Evolutionary conservation across 331 rosid genomes (phyloP).

Genomic region (Quercus lobata): DNA sequence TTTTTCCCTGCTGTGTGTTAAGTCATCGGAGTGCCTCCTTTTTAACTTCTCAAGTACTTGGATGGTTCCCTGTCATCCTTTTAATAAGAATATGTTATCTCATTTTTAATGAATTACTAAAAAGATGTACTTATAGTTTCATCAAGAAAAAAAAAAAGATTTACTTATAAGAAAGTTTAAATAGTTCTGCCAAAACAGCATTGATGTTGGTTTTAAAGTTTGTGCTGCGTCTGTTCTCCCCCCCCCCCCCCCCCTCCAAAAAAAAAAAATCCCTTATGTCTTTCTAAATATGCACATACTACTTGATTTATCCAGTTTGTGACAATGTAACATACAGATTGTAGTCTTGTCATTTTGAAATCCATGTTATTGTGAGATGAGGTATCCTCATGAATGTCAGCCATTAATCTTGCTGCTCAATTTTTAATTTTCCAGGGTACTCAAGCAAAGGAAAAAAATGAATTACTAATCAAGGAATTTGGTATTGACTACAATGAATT

Average conservation of each 20-base stretch:
- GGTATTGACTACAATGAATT: slow-evolving; percentile 47
- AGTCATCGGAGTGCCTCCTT: not conserved
- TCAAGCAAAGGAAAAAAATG: slow-evolving; percentile 43
- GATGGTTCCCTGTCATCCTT: not conserved
- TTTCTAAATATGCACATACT: not conserved
- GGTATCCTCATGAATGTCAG: not conserved
- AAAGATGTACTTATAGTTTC: not conserved
- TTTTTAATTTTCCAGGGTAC: slow-evolving; percentile 40
- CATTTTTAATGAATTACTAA: not conserved
- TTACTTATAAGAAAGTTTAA: not conserved
- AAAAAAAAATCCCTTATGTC: not conserved
- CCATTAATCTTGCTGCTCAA: not conserved
- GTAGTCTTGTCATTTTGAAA: not conserved
- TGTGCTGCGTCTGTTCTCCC: not conserved
- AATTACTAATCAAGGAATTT: slow-evolving; percentile 45
- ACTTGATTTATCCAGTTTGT: not conserved
- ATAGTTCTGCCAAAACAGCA: not conserved
- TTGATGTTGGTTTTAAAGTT: not conserved
- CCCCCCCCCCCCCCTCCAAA: not conserved
- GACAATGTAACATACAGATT: not conserved
- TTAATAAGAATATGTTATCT: not conserved
- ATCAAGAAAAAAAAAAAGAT: no score
- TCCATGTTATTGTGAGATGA: not conserved
- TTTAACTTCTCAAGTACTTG: not conserved
- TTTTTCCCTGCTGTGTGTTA: not conserved